phyloP scores from a whole-genome alignment of 495 filamentous ascomycete genomes.

The Ascodesmis nigricans region DNA sequence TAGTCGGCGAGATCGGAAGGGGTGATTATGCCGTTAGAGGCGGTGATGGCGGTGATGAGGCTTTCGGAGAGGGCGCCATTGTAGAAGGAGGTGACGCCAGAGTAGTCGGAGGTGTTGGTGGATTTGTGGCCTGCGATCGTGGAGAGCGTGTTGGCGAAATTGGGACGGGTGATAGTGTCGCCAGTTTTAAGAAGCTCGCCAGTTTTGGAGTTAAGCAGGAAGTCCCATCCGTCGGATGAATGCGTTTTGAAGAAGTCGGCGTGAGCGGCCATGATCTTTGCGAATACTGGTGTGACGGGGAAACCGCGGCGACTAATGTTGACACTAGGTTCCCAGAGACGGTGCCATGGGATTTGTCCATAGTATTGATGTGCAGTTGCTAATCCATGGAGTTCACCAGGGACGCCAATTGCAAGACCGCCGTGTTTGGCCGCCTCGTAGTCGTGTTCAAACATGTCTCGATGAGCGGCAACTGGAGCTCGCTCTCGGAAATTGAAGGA shows the following conservation, averaged over 20 bases:
- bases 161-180: conserved; percentile 13
- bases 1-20: conserved; percentile 14
- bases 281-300: conserved; percentile 10
- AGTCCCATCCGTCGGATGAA: conserved; percentile 11
- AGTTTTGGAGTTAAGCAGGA: conserved; percentile 11
- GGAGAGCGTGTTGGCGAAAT: conserved; percentile 12
- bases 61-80: conserved; percentile 15
- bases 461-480: conserved; percentile 11
- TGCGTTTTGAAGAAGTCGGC: conserved; percentile 14
- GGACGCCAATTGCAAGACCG: conserved; percentile 16
- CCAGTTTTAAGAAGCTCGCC: conserved; percentile 10
- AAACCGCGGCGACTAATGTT: conserved; percentile 14
- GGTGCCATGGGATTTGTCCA: conserved; percentile 17
- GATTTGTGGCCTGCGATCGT: conserved; percentile 8
- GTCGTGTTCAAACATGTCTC: conserved; percentile 19
- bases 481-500: conserved; percentile 20
- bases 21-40: conserved; percentile 12
- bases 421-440: conserved; percentile 10
- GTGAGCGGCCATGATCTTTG: conserved; percentile 4
- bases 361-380: conserved; percentile 13
- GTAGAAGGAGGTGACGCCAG: conserved; percentile 16
- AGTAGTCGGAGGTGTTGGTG: conserved; percentile 8
- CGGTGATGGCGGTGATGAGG: conserved; percentile 7
- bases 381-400: conserved; percentile 19
- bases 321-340: conserved; percentile 17